phyloP scores from a whole-genome alignment of 1,284 basidiomycete species.

The Ceratobasidium papillatum region DNA sequence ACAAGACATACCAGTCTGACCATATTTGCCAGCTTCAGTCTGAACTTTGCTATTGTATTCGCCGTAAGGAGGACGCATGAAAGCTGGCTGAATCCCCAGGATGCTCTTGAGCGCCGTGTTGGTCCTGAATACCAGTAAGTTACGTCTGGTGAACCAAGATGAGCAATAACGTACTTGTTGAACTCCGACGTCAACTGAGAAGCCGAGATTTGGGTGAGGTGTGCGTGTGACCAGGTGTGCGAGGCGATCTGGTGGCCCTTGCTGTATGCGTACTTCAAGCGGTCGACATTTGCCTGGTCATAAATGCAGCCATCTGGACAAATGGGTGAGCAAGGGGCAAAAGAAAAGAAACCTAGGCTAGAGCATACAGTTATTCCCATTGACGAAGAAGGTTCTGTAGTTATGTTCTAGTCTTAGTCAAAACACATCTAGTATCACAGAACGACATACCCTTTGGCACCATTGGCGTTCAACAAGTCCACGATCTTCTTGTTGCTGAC shows the following conservation, averaged over 20 bases:
- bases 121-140: constrained; percentile 1
- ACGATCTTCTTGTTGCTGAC: constrained; percentile 12
- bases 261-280: constrained; percentile 28
- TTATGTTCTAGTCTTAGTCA: no score
- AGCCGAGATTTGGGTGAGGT: not conserved
- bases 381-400: constrained; percentile 27
- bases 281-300: not conserved
- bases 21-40: not conserved
- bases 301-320: constrained; percentile 26
- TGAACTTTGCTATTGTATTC: constrained; percentile 33
- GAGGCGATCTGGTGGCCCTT: constrained; percentile 39
- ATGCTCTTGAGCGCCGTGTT: constrained; percentile 27
- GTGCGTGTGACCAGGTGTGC: constrained; percentile 28
- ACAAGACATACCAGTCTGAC: constrained; percentile 18
- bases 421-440: no score
- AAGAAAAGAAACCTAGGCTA: not conserved
- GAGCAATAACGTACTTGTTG: not conserved
- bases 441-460: constrained; percentile 4
- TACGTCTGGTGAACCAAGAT: no score
- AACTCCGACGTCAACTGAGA: constrained; percentile 5
- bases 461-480: not conserved
- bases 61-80: constrained; percentile 44
- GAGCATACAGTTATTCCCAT: constrained; percentile 29
- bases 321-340: not conserved
- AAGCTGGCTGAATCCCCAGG: constrained; percentile 10